Evolutionary conservation across 768 basidiomycete genomes (phyloP).

Genomic region (Cystobasidium ongulense): DNA sequence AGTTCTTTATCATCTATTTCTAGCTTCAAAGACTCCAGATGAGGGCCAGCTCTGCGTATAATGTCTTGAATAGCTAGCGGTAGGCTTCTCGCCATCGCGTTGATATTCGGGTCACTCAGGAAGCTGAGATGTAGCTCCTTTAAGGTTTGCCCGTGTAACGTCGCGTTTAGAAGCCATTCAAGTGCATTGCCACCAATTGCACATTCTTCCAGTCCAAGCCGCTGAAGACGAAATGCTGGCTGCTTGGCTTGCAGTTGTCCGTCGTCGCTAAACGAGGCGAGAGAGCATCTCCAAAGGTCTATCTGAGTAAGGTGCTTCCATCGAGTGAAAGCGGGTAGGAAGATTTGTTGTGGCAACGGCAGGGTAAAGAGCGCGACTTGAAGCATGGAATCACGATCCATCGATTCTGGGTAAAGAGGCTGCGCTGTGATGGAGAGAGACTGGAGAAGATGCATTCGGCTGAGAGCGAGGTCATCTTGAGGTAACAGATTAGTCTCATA

Average conservation of each 20-base stretch:
- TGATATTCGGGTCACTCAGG: neutral
- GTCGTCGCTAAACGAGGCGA: neutral
- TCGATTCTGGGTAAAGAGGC: conserved; percentile 1
- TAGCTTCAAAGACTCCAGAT: neutral
- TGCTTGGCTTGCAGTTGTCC: neutral
- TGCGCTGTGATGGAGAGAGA: conserved; percentile 2
- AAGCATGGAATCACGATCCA: neutral
- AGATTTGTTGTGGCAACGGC: conserved; percentile 2
- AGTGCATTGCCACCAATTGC: neutral
- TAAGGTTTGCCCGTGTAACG: neutral
- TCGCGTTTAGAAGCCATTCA: neutral
- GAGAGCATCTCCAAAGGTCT: conserved; percentile 20
- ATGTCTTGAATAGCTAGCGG: neutral
- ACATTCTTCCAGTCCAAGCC: conserved; percentile 8
- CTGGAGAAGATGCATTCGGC: neutral
- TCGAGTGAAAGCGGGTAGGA: conserved; percentile 4
- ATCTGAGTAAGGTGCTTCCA: conserved; percentile 8
- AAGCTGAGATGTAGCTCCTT: conserved; percentile 2
- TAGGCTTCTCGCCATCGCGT: neutral
- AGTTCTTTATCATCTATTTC: neutral
- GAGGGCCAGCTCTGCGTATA: neutral
- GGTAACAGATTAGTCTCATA: conserved; percentile 26
- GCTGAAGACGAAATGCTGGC: neutral
- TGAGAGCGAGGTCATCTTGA: neutral
- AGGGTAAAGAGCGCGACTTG: conserved; percentile 18